phyloP scores from a whole-genome alignment of 768 basidiomycete genomes.

The Tulasnella sp. region DNA sequence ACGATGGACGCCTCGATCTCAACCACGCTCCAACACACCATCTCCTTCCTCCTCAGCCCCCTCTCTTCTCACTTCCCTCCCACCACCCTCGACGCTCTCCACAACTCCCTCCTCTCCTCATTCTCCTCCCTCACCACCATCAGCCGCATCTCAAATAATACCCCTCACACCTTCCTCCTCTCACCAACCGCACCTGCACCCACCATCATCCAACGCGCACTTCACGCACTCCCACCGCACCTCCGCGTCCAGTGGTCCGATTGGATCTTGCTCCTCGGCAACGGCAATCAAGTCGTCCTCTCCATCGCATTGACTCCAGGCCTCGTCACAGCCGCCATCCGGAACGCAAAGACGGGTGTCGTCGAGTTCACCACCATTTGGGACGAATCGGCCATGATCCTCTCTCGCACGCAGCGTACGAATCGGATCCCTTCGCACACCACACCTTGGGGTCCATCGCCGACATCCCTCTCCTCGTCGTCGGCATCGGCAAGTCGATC shows the following conservation, averaged over 20 bases:
- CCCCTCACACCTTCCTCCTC: constrained; percentile 5
- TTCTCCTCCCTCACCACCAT: constrained; percentile 17
- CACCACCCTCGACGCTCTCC: constrained; percentile 15
- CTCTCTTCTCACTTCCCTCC: constrained; percentile 10
- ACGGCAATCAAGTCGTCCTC: constrained; percentile 9
- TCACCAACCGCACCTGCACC: constrained; percentile 10
- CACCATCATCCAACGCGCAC: neutral
- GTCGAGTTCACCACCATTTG: constrained; percentile 7
- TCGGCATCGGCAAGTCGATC: neutral
- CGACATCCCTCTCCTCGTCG: too few species aligned
- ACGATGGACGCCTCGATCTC: constrained; percentile 17
- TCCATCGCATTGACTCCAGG: neutral
- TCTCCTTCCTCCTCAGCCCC: constrained; percentile 15
- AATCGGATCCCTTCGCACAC: neutral
- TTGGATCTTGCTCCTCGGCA: constrained; percentile 20
- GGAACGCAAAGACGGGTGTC: neutral
- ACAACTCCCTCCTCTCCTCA: constrained; percentile 16
- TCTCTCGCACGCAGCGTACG: neutral
- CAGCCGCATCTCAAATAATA: neutral
- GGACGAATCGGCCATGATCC: neutral
- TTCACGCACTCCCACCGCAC: neutral
- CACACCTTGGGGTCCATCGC: constrained; percentile 2
- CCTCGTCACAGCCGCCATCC: neutral
- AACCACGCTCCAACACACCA: constrained; percentile 14
- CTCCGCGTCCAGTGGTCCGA: constrained; percentile 9